Base-by-base conservation (phyloP, 257 asterid species). In the Solanum paucissectum region DNA sequence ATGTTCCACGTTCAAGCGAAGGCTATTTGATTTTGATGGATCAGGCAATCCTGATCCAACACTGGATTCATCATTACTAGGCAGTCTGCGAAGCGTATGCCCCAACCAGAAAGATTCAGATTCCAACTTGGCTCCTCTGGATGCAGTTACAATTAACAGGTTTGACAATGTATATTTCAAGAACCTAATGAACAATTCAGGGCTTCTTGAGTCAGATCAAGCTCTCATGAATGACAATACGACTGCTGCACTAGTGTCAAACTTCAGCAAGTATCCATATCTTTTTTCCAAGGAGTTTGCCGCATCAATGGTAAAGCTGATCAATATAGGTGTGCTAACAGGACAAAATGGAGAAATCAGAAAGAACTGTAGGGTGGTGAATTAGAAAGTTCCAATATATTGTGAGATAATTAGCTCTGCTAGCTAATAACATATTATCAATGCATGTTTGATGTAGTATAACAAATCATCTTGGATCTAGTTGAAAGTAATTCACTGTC, bases 21-120 rank as follows among this genome's bases (percentile, higher is more conserved):
- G 98, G 89, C 94, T 95, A 32, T 95, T 92, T 83, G 71, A 95
- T 90, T 94, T 93, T 58, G 96, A 93, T 27, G 98, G 98, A 66
- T 88, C 93, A 13, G 96, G 98, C 8, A 94, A 94, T 89, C 98
- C 98, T 1, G 98, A 95, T 38, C 95, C 98, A 0, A 42, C 69
- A 13, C 93, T 95, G 3, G 96, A 94, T 36, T 83, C 89, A 9
- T 89, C 94, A 3, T 72, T 90, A 13, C 90, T 93, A 14, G 88
- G 87, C 62, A 91, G 64, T 84, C 79, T 93, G 72, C 93, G 95
- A 21, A 73, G 85, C 42, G 33, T 86, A 6, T 95, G 98, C 68
- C 97, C 94, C 0, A 88, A 92, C 36, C 93, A 89, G 83, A 90
- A 9, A 40, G 87, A 84, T 76, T 93, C 98, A 0, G 90, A 94